Evolutionary conservation across 2,329 filamentous ascomycete genomes (phyloP).

Genomic region (Exophiala sp.): DNA sequence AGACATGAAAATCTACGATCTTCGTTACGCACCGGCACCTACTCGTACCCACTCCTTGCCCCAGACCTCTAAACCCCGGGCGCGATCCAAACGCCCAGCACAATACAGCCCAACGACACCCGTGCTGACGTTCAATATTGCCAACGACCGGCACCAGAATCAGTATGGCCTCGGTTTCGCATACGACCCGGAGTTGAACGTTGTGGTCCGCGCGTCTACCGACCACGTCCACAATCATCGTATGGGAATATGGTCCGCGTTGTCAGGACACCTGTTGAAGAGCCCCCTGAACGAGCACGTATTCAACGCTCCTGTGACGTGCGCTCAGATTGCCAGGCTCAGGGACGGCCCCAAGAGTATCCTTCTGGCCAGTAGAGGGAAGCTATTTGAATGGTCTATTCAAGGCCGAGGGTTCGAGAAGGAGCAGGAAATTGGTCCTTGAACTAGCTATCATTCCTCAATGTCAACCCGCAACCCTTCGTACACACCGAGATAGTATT

Average conservation of each 20-base stretch:
- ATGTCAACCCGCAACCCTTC: no score
- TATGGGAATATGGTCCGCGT: slow-evolving; percentile 19
- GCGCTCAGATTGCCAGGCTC: slow-evolving; percentile 12
- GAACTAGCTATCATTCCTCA: no score
- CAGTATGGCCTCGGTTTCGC: slow-evolving; percentile 20
- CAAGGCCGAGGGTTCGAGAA: slow-evolving; percentile 3
- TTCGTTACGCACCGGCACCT: slow-evolving; percentile 19
- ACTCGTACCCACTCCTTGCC: not conserved
- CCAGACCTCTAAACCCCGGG: not conserved
- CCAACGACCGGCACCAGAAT: slow-evolving; percentile 3
- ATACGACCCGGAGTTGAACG: slow-evolving; percentile 23
- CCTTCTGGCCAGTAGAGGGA: slow-evolving; percentile 3
- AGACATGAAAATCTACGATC: slow-evolving; percentile 22
- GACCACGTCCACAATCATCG: slow-evolving; percentile 13
- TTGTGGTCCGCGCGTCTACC: slow-evolving; percentile 19
- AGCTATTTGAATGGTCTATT: slow-evolving; percentile 12
- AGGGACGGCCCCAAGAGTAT: slow-evolving; percentile 23
- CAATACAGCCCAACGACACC: not conserved
- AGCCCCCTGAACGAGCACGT: slow-evolving; percentile 12
- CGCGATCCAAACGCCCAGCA: not conserved
- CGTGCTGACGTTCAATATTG: slow-evolving; percentile 14
- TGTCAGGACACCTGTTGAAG: slow-evolving; percentile 14
- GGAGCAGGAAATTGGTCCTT: not conserved
- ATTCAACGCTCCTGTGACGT: slow-evolving; percentile 13
- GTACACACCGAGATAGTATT: no score